Evolutionary conservation across 139 green algal genomes (phyloP).

Genomic region (Pleodorina starrii): DNA sequence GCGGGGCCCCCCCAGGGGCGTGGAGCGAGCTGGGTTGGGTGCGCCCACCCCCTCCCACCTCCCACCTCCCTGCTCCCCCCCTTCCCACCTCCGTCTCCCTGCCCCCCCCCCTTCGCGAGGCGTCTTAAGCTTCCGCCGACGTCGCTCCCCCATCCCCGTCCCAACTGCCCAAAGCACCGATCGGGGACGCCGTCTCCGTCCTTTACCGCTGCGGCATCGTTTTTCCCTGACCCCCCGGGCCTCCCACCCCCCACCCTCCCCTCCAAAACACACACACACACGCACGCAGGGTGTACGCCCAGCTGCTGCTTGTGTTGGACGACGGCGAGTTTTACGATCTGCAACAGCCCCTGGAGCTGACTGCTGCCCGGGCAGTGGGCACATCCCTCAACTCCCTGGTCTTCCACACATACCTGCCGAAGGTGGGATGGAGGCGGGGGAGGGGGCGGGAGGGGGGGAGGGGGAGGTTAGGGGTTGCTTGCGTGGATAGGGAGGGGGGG

Average conservation of each 20-base stretch:
- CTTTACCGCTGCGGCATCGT: no score
- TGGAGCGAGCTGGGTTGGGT: no score
- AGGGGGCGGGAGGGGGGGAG: not conserved
- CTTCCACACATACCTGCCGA: slow-evolving; percentile 76
- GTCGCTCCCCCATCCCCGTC: no score
- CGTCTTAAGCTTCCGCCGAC: no score
- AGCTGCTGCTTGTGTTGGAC: slow-evolving; percentile 89
- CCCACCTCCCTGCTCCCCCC: not conserved
- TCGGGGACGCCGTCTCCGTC: no score
- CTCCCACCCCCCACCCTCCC: not conserved
- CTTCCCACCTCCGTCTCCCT: not conserved
- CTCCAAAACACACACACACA: no score
- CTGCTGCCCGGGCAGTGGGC: slow-evolving; percentile 75
- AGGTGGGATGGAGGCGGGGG: not conserved
- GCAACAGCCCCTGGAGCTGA: slow-evolving; percentile 62
- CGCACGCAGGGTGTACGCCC: slow-evolving; percentile 71
- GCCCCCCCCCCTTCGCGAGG: not conserved
- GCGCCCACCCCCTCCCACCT: not conserved
- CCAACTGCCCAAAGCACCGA: no score
- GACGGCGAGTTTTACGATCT: slow-evolving; percentile 87
- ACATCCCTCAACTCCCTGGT: slow-evolving; percentile 85
- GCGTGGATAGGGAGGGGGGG: no score
- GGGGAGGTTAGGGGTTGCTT: not conserved
- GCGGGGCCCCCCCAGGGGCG: no score
- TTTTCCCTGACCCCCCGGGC: not conserved